Evolutionary conservation across 805 yeast genomes (phyloP), one percentile per base, ranked within the genome.

Genomic region (Ogataea naganishii): DNA sequence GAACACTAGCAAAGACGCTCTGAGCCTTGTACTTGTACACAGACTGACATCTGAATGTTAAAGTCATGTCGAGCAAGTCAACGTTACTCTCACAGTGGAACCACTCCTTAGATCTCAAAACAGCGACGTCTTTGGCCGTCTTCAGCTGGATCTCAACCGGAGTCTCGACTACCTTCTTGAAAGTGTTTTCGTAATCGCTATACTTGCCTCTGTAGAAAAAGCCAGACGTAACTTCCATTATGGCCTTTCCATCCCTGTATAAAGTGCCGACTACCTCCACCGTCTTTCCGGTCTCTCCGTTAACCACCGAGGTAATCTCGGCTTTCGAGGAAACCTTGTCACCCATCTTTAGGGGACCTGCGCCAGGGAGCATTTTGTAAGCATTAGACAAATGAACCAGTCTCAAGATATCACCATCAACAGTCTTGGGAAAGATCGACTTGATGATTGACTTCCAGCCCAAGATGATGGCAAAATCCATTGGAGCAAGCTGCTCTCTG

Each of bases 401-500:
- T 56, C 80, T 81, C 63, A 92, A 69, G 52, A 92, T 69, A 57
- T 92, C 98, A 61, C 98, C 98, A 56, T 94, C 97, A 48, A 92
- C 94, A 39, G 79, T 75, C 54, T 75, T 74, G 32, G 98, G 98
- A 92, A 92, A 92, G 46, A 92, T 83, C n/a, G 96, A 88, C 66
- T 82, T 85, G 66, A 92, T 89, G 54, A 92, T 89, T 29, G 96
- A 94, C 64, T 80, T 81, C 99, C 99, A 92, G 26, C 98, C 97
- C 46, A 88, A 75, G 35, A 92, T 96, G 57, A 92, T 92, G 29
- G 98, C 97, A 53, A 88, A 92, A 66, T 92, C 99, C 97, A 92
- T 89, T 50, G 99, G 99, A 28, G 97, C 98, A 46, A 76, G 67
- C 36, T 84, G 78, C 40, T 71, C 72, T 58, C 83, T 80, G 41